Evolutionary conservation across 164 flowering plant species (phyloP), one percentile per base, ranked within the genome.

Genomic region (Liriodendron chinense): DNA sequence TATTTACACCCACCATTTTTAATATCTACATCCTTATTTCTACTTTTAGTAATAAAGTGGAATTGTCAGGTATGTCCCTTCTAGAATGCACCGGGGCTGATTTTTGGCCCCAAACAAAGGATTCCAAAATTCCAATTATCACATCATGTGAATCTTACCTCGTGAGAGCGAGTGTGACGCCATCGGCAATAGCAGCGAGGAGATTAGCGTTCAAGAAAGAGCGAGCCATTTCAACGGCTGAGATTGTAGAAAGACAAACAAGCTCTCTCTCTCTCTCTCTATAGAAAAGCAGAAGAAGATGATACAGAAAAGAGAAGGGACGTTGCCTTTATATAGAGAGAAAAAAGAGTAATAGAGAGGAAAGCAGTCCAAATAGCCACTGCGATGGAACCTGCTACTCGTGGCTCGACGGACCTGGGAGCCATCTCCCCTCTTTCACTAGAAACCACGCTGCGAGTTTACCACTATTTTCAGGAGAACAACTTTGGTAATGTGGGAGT

Each of bases 141-240:
- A 34, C 43, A 2, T 34, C 43, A 34, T 34, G 1, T 0, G 43
- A 34, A 2, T 34, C 43, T 34, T 79, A 89, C 90, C 89, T 83
- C 80, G 50, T 56, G 74, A 81, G 25, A 22, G 83, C 73, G 67
- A 76, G 57, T 9, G 91, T 81, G 77, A 86, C 23, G 48, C 79
- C 79, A 47, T 89, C 82, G n/a, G 65, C 80, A 34, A 83, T 64
- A 61, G 85, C 73, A 49, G 88, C 82, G 81, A 91, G n/a, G 70
- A 82, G 68, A 86, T 84, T 88, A 78, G 81, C 83, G 84, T 72
- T 84, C 18, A 86, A 85, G 83, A 86, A 68, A 78, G 87, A 89
- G 72, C 87, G 90, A 86, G 92, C 91, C 94, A 90, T 90, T 83
- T 53, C 21, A 10, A 21, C 9, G 53, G 57, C 14, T 66, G 47